These are phyloP conservation scores for Panaeolus papilionaceus DNA, from an alignment of 768 basidiomycete species.

Conservation along the genomic window DNA sequence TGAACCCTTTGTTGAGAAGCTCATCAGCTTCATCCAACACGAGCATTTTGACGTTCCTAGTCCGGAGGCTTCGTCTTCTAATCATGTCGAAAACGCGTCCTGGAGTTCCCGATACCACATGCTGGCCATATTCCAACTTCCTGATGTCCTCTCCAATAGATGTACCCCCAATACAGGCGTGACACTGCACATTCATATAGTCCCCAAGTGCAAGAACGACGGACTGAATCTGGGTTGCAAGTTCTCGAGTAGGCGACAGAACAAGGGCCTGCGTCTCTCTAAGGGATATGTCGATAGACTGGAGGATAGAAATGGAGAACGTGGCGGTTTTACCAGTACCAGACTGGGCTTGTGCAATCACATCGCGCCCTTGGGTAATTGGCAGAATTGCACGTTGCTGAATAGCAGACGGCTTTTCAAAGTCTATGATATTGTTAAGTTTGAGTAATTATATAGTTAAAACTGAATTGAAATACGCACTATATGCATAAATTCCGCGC, in stretches of 20 bases:
- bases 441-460: not conserved
- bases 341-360: slow-evolving; percentile 98
- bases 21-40: slow-evolving; percentile 96
- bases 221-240: slow-evolving; percentile 98
- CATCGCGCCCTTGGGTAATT: slow-evolving; percentile 94
- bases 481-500: slow-evolving; percentile 98
- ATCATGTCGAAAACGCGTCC: slow-evolving; percentile 99
- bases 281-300: slow-evolving; percentile 94
- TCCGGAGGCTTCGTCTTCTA: slow-evolving; percentile 88
- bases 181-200: slow-evolving; percentile 99
- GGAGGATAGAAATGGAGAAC: slow-evolving; percentile 97
- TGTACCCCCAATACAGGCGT: slow-evolving; percentile 97
- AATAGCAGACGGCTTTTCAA: slow-evolving; percentile 98
- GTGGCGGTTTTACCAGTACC: slow-evolving; percentile 99
- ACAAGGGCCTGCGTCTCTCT: slow-evolving; percentile 97
- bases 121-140: slow-evolving; percentile 96
- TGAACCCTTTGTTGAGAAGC: slow-evolving; percentile 97
- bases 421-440: slow-evolving; percentile 52
- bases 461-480: slow-evolving; percentile 48
- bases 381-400: slow-evolving; percentile 98
- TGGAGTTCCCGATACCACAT: slow-evolving; percentile 96
- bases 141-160: slow-evolving; percentile 97
- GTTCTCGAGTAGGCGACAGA: slow-evolving; percentile 96
- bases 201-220: slow-evolving; percentile 96
- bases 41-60: slow-evolving; percentile 98